Percentiles rank a stretch among this genome's conserved stretches.
phyloP scores from a whole-genome alignment of 257 asterid species.

The Nemophila menziesii region DNA sequence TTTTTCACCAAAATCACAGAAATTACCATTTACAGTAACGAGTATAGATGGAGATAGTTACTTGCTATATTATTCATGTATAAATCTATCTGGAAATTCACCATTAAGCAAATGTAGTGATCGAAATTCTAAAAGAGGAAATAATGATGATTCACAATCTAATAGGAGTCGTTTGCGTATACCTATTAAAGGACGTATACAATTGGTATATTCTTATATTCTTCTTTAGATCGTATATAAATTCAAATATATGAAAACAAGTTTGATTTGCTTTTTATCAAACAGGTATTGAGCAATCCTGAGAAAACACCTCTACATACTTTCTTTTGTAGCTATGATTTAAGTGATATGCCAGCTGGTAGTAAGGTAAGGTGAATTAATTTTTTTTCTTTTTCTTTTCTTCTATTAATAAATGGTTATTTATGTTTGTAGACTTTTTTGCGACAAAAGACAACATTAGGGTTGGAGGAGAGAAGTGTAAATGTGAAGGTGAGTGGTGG shows the following conservation, averaged over 20 bases:
- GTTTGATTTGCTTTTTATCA: not conserved
- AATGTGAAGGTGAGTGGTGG: constrained; percentile 13
- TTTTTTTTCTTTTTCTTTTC: not conserved
- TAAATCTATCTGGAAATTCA: constrained; percentile 38
- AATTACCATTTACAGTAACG: constrained; percentile 66
- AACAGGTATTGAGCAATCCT: constrained; percentile 78
- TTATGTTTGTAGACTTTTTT: constrained; percentile 47
- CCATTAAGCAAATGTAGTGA: constrained; percentile 27
- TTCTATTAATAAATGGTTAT: not conserved
- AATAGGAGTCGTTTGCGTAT: constrained; percentile 44
- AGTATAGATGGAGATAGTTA: constrained; percentile 67
- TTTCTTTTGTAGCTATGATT: constrained; percentile 62
- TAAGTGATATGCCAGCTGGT: constrained; percentile 85
- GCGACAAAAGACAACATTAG: constrained; percentile 63
- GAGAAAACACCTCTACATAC: constrained; percentile 82
- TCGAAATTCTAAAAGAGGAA: constrained; percentile 22
- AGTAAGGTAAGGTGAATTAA: constrained; percentile 51
- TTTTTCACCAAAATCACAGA: constrained; percentile 63
- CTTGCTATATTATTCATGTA: constrained; percentile 58
- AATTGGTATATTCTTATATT: constrained; percentile 38
- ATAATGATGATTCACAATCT: constrained; percentile 21
- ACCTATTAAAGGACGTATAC: constrained; percentile 76
- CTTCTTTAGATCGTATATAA: constrained; percentile 9
- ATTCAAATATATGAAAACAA: no score
- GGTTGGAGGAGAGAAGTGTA: constrained; percentile 24